Evolutionary conservation across 2,329 filamentous ascomycete species (phyloP).

Genomic region (Tolypocladium capitatum): DNA sequence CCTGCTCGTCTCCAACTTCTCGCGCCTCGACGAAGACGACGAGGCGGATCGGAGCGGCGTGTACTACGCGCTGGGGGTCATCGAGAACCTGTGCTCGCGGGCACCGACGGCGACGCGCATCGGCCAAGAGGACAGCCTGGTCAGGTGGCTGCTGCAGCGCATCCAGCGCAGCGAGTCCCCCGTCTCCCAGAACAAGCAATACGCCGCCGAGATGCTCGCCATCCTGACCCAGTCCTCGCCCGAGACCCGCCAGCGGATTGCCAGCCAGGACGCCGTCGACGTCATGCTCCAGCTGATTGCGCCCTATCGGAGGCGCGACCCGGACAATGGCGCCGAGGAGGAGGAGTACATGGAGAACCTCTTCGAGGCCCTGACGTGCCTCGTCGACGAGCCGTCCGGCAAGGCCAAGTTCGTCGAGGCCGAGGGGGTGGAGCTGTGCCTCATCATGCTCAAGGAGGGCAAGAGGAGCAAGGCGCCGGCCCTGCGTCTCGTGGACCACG

Average conservation of each 20-base stretch:
- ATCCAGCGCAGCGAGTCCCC: constrained; percentile 55
- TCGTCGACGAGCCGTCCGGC: constrained; percentile 61
- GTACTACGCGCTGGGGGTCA: constrained; percentile 68
- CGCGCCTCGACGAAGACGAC: constrained; percentile 61
- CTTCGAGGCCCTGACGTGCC: constrained; percentile 73
- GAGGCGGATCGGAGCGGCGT: constrained; percentile 68
- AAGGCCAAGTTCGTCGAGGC: constrained; percentile 76
- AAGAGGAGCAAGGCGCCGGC: constrained; percentile 70
- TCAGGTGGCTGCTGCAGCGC: constrained; percentile 67
- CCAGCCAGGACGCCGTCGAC: constrained; percentile 60
- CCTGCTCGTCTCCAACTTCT: constrained; percentile 64
- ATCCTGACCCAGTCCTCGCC: constrained; percentile 70
- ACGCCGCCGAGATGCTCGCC: constrained; percentile 80
- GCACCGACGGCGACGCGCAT: constrained; percentile 56
- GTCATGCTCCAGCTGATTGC: constrained; percentile 70
- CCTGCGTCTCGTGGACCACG: constrained; percentile 74
- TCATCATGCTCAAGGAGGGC: constrained; percentile 85
- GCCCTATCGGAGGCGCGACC: constrained; percentile 74
- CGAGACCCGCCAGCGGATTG: constrained; percentile 50
- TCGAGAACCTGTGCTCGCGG: constrained; percentile 77
- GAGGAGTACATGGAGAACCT: constrained; percentile 93
- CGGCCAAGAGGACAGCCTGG: constrained; percentile 50
- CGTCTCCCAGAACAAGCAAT: constrained; percentile 86
- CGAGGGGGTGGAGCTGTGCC: constrained; percentile 79
- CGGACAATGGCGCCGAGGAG: constrained; percentile 72